These are phyloP conservation scores for Strobilomyces dryophilus DNA, from an alignment of 768 basidiomycete species.

Conservation along the genomic window DNA sequence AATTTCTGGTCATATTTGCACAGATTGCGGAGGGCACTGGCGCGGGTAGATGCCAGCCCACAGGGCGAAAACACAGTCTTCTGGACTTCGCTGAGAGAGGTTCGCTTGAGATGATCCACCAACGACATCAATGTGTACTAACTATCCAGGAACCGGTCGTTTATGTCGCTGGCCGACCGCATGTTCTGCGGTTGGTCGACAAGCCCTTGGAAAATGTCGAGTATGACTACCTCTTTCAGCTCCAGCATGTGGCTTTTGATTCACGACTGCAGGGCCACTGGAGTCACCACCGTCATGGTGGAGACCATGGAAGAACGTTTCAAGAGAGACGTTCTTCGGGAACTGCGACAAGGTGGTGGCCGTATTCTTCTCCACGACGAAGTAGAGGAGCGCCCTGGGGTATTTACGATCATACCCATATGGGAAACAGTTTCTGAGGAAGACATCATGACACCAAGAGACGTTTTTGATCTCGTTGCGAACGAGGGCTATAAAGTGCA, in stretches of 20 bases:
- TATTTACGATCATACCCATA: constrained; percentile 86
- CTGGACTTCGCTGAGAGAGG: constrained; percentile 97
- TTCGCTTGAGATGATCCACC: constrained; percentile 25
- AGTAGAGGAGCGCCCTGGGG: constrained; percentile 87
- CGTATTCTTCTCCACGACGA: constrained; percentile 93
- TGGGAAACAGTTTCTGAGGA: constrained; percentile 85
- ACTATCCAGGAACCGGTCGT: constrained; percentile 80
- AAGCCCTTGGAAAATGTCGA: constrained; percentile 93
- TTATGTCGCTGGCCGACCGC: constrained; percentile 81
- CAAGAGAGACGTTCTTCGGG: constrained; percentile 82
- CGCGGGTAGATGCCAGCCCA: constrained; percentile 75
- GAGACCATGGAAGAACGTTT: constrained; percentile 88
- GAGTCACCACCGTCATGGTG: constrained; percentile 84
- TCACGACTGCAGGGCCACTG: constrained; percentile 66
- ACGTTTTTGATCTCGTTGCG: constrained; percentile 71
- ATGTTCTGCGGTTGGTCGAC: constrained; percentile 85
- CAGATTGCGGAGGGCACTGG: constrained; percentile 75
- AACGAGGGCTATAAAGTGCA: constrained; percentile 68
- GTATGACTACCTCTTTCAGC: constrained; percentile 39
- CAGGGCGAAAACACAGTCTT: constrained; percentile 71
- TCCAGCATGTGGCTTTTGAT: not conserved
- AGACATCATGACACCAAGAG: constrained; percentile 85
- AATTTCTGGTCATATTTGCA: constrained; percentile 1
- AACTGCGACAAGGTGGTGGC: constrained; percentile 66
- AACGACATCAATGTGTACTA: not conserved